phyloP scores from a whole-genome alignment of 352 stramenopile genomes.

The Globisporangium irregulare region DNA sequence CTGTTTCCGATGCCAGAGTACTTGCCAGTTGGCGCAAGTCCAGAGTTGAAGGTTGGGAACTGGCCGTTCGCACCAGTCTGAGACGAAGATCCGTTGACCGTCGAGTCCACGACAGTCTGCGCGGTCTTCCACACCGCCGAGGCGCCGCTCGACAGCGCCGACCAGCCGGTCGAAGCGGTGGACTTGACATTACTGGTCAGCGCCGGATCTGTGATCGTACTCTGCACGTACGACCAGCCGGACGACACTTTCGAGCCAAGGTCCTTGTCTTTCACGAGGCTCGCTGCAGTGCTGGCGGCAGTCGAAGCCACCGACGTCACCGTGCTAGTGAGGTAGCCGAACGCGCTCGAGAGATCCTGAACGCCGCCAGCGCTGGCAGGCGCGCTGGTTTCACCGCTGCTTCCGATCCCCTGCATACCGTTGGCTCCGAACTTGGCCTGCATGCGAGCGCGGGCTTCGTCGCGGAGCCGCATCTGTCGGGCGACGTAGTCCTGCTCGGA shows the following conservation, averaged over 20 bases:
- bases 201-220: constrained; percentile 65
- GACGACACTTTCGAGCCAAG: constrained; percentile 75
- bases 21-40: constrained; percentile 54
- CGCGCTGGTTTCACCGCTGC: constrained; percentile 54
- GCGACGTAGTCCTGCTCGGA: constrained; percentile 76
- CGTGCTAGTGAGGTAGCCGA: constrained; percentile 72
- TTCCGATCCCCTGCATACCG: constrained; percentile 81
- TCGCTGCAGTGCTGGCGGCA: constrained; percentile 62
- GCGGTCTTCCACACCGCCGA: constrained; percentile 63
- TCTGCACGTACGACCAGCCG: constrained; percentile 75
- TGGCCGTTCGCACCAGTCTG: constrained; percentile 21
- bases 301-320: constrained; percentile 41
- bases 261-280: constrained; percentile 73
- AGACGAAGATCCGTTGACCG: constrained; percentile 19
- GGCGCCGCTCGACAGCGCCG: constrained; percentile 59
- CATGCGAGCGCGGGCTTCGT: constrained; percentile 79
- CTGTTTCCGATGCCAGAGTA: constrained; percentile 57
- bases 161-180: constrained; percentile 76
- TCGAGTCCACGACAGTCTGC: constrained; percentile 55
- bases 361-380: constrained; percentile 34
- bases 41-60: constrained; percentile 57
- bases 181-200: constrained; percentile 76
- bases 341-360: constrained; percentile 60
- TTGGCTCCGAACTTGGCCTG: constrained; percentile 72
- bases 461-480: constrained; percentile 63